Evolutionary conservation across 768 basidiomycete species (phyloP).

Genomic region (Sarcodon sp.): DNA sequence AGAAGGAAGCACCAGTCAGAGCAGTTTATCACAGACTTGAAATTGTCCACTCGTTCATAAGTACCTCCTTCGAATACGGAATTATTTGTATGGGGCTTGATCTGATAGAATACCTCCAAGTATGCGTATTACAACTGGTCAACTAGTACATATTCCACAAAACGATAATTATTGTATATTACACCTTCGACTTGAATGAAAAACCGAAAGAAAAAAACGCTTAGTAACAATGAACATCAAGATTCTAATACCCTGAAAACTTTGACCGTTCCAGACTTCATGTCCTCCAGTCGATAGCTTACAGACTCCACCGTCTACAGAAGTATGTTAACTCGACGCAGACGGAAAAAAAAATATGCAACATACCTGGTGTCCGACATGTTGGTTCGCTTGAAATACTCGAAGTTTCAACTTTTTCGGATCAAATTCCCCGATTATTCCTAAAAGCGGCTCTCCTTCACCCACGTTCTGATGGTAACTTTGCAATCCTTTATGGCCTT

Average conservation of each 20-base stretch:
- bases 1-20: too few species aligned
- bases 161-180: too few species aligned
- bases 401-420: conserved; percentile 77
- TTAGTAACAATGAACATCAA: conserved; percentile 3
- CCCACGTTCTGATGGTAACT: conserved; percentile 53
- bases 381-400: conserved; percentile 80
- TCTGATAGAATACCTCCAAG: too few species aligned
- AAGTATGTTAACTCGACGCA: conserved; percentile 2
- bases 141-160: too few species aligned
- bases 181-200: too few species aligned
- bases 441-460: conserved; percentile 47
- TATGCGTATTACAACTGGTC: too few species aligned
- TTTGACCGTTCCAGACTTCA: conserved; percentile 71
- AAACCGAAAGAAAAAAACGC: too few species aligned
- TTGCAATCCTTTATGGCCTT: conserved; percentile 69
- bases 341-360: conserved; percentile 6
- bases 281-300: conserved; percentile 83
- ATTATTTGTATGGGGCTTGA: too few species aligned
- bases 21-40: too few species aligned
- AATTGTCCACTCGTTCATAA: too few species aligned
- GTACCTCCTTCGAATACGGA: too few species aligned
- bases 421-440: conserved; percentile 75
- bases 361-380: conserved; percentile 70
- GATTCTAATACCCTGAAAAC: conserved; percentile 18
- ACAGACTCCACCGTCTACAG: conserved; percentile 53